Evolutionary conservation across 2,329 filamentous ascomycete genomes (phyloP).

Genomic region (Penicillium concentricum): DNA sequence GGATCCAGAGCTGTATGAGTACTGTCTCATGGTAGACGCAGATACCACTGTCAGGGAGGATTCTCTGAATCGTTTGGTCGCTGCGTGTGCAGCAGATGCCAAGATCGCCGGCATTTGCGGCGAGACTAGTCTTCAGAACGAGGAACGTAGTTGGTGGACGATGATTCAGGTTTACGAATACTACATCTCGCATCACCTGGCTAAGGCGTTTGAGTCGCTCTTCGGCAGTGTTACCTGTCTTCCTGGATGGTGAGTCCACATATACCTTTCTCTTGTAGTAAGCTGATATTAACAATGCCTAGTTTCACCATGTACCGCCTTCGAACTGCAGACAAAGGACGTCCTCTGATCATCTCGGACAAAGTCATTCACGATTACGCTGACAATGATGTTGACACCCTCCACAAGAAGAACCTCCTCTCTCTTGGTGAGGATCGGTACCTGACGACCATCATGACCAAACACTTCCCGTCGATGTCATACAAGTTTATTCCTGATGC

Average conservation of each 20-base stretch:
- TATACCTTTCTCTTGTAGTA: background rate
- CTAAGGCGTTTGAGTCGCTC: slow-evolving; percentile 96
- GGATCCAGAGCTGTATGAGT: slow-evolving; percentile 95
- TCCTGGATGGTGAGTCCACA: slow-evolving; percentile 82
- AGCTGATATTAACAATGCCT: slow-evolving; percentile 38
- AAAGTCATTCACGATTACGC: slow-evolving; percentile 84
- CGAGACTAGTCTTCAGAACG: slow-evolving; percentile 93
- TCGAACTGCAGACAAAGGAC: slow-evolving; percentile 88
- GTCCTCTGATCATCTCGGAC: slow-evolving; percentile 90
- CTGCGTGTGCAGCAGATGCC: slow-evolving; percentile 86
- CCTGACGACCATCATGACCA: slow-evolving; percentile 95
- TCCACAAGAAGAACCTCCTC: slow-evolving; percentile 92
- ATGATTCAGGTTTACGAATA: slow-evolving; percentile 99
- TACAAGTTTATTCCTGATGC: slow-evolving; percentile 96
- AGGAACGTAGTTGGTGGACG: slow-evolving; percentile 94
- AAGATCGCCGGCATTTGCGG: slow-evolving; percentile 98
- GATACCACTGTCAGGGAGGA: slow-evolving; percentile 94
- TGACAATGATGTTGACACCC: slow-evolving; percentile 84
- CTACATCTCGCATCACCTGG: slow-evolving; percentile 95
- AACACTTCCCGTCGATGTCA: slow-evolving; percentile 91
- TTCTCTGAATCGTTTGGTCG: slow-evolving; percentile 86
- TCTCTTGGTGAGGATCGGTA: slow-evolving; percentile 96
- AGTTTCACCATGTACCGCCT: slow-evolving; percentile 99
- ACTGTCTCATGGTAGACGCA: slow-evolving; percentile 94
- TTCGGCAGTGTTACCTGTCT: slow-evolving; percentile 98